Evolutionary conservation across 768 basidiomycete genomes (phyloP).

Genomic region (Boletus tomentosulus): DNA sequence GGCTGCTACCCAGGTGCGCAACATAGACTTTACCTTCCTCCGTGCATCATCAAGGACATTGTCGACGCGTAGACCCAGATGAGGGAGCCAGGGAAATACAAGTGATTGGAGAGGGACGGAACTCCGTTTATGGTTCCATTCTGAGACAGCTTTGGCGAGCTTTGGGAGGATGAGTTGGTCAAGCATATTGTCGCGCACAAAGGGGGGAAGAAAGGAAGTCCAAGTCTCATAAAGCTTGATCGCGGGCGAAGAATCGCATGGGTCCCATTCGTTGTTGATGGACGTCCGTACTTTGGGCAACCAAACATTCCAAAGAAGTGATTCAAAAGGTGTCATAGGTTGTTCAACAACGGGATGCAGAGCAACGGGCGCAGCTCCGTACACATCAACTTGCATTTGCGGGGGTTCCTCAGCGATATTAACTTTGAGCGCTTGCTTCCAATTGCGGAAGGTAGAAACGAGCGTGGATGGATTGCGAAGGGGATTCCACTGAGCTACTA

Average conservation of each 20-base stretch:
- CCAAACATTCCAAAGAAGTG: constrained; percentile 92
- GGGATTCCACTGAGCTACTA: constrained; percentile 79
- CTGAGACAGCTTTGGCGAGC: constrained; percentile 73
- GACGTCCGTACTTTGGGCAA: constrained; percentile 89
- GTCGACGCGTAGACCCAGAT: constrained; percentile 79
- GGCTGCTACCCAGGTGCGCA: constrained; percentile 69
- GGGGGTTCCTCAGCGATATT: constrained; percentile 41
- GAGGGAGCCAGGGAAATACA: constrained; percentile 94
- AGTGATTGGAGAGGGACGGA: constrained; percentile 66
- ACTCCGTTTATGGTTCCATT: constrained; percentile 71
- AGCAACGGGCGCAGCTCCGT: constrained; percentile 43
- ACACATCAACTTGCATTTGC: constrained; percentile 49
- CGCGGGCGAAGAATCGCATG: constrained; percentile 66
- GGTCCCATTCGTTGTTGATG: constrained; percentile 94
- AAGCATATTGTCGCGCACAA: constrained; percentile 91
- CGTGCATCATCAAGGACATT: constrained; percentile 83
- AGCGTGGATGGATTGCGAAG: constrained; percentile 69
- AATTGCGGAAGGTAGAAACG: constrained; percentile 60
- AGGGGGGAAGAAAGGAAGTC: constrained; percentile 82
- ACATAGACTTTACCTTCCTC: constrained; percentile 74
- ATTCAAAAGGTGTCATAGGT: constrained; percentile 94
- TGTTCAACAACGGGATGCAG: constrained; percentile 38
- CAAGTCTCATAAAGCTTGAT: constrained; percentile 85
- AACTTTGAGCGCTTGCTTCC: constrained; percentile 67
- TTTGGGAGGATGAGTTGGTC: constrained; percentile 96